Percentiles rank a stretch among this genome's conserved stretches.
phyloP scores from a whole-genome alignment of 768 basidiomycete species.

The Pleurotus salmoneostramineus region DNA sequence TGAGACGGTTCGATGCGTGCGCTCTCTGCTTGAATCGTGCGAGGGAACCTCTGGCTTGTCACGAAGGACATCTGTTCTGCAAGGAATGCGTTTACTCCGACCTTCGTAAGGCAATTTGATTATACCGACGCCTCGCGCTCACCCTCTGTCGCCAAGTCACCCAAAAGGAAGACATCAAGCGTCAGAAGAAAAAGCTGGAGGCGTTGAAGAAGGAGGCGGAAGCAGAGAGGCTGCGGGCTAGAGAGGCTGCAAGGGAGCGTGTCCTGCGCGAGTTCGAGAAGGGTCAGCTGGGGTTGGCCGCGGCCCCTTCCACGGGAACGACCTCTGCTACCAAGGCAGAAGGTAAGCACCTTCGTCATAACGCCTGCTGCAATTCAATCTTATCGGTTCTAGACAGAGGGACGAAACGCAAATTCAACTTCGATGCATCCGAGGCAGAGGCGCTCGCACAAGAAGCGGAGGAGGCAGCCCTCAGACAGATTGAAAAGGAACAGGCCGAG shows the following conservation, averaged over 20 bases:
- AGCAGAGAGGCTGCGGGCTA: slow-evolving; percentile 65
- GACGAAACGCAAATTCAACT: slow-evolving; percentile 83
- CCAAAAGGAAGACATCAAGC: slow-evolving; percentile 92
- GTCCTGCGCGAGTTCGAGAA: slow-evolving; percentile 89
- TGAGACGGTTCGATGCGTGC: no score
- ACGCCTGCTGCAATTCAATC: background rate
- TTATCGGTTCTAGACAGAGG: slow-evolving; percentile 39
- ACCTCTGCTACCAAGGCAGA: slow-evolving; percentile 38
- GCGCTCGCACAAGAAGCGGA: slow-evolving; percentile 77
- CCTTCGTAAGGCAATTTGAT: no score
- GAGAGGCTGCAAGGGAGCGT: slow-evolving; percentile 78
- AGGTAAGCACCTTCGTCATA: slow-evolving; percentile 15
- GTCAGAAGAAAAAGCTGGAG: slow-evolving; percentile 80
- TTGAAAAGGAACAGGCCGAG: slow-evolving; percentile 84
- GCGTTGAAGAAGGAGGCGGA: slow-evolving; percentile 75
- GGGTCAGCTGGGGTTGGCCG: slow-evolving; percentile 72
- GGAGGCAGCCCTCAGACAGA: slow-evolving; percentile 77
- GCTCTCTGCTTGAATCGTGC: no score
- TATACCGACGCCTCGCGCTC: no score
- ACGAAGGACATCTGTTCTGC: no score
- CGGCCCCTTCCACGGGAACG: slow-evolving; percentile 30
- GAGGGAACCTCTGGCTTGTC: no score
- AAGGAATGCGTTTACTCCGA: no score
- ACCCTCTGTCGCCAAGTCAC: slow-evolving; percentile 41
- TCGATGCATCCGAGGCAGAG: slow-evolving; percentile 72